Evolutionary conservation across 805 yeast genomes (phyloP).

Genomic region (Wickerhamomyces chambardii): DNA sequence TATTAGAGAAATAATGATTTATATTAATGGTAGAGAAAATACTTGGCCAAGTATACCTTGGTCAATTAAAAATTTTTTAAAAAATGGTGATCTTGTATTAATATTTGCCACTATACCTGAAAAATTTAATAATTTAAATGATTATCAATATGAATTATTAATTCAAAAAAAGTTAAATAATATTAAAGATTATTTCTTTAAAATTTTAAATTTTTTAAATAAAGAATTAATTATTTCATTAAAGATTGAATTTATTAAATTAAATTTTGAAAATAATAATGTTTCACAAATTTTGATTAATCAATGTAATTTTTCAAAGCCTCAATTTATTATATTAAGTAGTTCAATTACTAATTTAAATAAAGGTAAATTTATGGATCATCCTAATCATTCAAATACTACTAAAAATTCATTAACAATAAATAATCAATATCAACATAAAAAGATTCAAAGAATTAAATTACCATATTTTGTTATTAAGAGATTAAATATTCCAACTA

Average conservation of each 20-base stretch:
- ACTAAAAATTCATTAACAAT: not conserved
- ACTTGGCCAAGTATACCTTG: constrained; percentile 18
- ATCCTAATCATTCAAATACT: not conserved
- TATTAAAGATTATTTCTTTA: constrained; percentile 7
- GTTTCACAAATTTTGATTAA: constrained; percentile 8
- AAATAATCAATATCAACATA: not conserved
- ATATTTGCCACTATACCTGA: constrained; percentile 11
- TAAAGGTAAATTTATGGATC: not conserved
- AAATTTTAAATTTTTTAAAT: constrained; percentile 4
- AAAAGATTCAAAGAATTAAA: constrained; percentile 3
- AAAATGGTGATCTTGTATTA: constrained; percentile 17
- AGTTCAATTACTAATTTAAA: constrained; percentile 3
- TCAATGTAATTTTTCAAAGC: constrained; percentile 9
- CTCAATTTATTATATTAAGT: constrained; percentile 12
- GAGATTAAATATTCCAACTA: constrained; percentile 11
- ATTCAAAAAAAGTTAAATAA: constrained; percentile 8
- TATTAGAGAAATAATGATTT: constrained; percentile 12
- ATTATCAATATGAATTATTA: not conserved
- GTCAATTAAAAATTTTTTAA: constrained; percentile 9
- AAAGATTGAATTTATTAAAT: constrained; percentile 16
- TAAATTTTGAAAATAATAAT: constrained; percentile 5
- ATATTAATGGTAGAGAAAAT: constrained; percentile 13
- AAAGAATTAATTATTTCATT: constrained; percentile 11
- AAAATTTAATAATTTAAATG: too few species aligned
- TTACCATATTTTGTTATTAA: constrained; percentile 11